Evolutionary conservation across 305 asterid genomes (phyloP).

Genomic region (Fraxinus floribunda): DNA sequence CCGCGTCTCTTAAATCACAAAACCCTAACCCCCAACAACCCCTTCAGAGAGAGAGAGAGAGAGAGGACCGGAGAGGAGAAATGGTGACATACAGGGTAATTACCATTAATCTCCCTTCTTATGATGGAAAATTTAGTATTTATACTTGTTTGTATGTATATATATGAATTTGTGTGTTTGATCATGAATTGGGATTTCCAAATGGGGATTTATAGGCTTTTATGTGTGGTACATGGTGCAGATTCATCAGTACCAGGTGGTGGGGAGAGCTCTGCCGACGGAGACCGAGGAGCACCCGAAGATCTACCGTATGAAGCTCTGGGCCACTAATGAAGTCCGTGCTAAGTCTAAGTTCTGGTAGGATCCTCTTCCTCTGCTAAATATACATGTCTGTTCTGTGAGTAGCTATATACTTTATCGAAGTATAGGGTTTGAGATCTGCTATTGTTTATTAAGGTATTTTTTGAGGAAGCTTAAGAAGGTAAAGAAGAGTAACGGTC

Average conservation of each 20-base stretch:
- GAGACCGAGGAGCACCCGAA: background rate
- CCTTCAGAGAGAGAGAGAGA: conserved; percentile 11
- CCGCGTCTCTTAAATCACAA: background rate
- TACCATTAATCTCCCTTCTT: background rate
- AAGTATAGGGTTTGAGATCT: background rate
- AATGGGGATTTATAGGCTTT: background rate
- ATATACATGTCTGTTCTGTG: background rate
- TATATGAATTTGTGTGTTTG: background rate
- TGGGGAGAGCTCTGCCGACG: background rate
- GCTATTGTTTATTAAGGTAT: background rate
- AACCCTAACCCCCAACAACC: background rate
- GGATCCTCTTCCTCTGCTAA: background rate
- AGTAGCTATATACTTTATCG: background rate
- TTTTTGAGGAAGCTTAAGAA: background rate
- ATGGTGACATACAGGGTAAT: conserved; percentile 46
- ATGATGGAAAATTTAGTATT: background rate
- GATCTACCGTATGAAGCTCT: background rate
- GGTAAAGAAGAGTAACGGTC: background rate
- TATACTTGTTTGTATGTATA: background rate
- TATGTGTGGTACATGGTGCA: background rate
- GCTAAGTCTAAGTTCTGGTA: background rate
- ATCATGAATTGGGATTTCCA: background rate
- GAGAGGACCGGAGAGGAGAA: conserved; percentile 3
- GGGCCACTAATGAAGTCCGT: background rate
- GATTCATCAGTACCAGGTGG: background rate